phyloP scores from a whole-genome alignment of 257 asterid species.

The Solanum sitiens region DNA sequence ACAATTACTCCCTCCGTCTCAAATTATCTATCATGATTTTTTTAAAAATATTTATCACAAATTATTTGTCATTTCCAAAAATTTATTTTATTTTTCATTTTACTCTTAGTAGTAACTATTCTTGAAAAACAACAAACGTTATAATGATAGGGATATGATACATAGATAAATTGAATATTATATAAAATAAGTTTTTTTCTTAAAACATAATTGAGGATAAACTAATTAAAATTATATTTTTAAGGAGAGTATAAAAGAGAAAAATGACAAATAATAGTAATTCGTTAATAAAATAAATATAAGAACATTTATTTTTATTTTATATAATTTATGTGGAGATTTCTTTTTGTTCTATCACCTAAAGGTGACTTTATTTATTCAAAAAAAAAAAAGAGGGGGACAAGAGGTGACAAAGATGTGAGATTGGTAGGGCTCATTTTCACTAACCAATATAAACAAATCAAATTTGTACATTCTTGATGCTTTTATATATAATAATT shows the following conservation, averaged over 20 bases:
- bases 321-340: not conserved
- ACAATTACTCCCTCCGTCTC: not conserved
- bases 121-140: not conserved
- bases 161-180: not conserved
- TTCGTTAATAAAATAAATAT: not conserved
- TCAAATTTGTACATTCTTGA: conserved; percentile 1
- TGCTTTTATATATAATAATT: not conserved
- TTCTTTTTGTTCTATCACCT: not conserved
- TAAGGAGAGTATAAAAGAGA: not conserved
- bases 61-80: not conserved
- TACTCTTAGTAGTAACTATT: not conserved
- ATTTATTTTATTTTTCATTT: not conserved
- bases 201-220: not conserved
- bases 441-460: conserved; percentile 25
- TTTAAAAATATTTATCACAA: not conserved
- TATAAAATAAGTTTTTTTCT: not conserved
- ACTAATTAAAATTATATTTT: not conserved
- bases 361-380: not conserved
- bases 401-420: not conserved
- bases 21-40: not conserved
- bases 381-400: not conserved
- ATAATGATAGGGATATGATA: not conserved
- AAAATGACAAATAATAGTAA: too few species aligned
- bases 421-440: conserved; percentile 28
- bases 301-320: not conserved